Conservation (phyloP, 345 rosid species). For the Linum lewisii region DNA sequence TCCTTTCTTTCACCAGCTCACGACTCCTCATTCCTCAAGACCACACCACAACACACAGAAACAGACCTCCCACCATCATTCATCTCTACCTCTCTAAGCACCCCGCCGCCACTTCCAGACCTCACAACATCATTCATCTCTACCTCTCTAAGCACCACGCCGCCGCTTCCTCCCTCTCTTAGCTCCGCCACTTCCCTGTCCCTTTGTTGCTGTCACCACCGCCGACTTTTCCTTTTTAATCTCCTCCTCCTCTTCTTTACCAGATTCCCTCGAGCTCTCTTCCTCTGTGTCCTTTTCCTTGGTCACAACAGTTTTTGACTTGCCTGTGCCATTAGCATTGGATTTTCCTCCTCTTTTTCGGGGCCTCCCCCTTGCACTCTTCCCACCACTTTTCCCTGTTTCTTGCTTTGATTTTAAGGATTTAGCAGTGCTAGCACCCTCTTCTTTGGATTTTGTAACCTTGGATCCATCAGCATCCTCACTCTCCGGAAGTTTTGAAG, state of each 20-base stretch:
- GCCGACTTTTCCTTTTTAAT: slow-evolving; percentile 33
- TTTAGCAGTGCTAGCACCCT: slow-evolving; percentile 10
- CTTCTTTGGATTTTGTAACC: slow-evolving; percentile 28
- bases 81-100: too few species aligned
- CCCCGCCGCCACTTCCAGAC: too few species aligned
- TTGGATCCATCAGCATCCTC: too few species aligned
- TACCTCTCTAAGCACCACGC: too few species aligned
- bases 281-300: slow-evolving; percentile 40
- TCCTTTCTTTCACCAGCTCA: too few species aligned
- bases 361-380: slow-evolving; percentile 27
- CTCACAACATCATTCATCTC: too few species aligned
- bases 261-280: slow-evolving; percentile 41
- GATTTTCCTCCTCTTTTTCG: slow-evolving; percentile 35
- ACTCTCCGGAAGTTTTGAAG: too few species aligned
- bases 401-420: slow-evolving; percentile 20
- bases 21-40: too few species aligned
- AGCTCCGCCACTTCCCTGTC: slow-evolving; percentile 34
- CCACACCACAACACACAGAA: too few species aligned
- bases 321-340: slow-evolving; percentile 29
- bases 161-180: slow-evolving; percentile 56
- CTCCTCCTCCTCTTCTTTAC: slow-evolving; percentile 17
- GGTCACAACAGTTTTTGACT: slow-evolving; percentile 38
- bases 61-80: too few species aligned
- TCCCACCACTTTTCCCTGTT: slow-evolving; percentile 28
- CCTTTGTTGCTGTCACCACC: too few species aligned